Conservation (phyloP, 2,329 filamentous ascomycete species). For the Diaporthe sp. region DNA sequence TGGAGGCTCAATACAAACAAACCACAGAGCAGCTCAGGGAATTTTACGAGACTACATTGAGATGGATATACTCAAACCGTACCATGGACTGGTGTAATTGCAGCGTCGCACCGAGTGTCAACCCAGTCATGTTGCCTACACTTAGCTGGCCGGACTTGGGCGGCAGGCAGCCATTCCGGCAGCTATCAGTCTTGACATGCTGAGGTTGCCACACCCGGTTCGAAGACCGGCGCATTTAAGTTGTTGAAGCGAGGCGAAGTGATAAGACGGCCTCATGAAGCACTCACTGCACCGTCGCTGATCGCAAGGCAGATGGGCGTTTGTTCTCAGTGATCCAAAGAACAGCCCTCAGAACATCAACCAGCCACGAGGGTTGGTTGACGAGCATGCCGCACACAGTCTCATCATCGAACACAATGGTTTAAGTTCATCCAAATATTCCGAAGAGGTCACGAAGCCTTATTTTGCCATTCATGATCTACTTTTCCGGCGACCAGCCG, state of each 20-base stretch:
- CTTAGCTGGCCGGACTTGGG: background rate
- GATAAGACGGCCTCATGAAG: background rate
- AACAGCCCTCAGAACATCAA: background rate
- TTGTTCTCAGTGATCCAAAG: background rate
- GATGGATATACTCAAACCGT: background rate
- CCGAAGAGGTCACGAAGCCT: constrained; percentile 31
- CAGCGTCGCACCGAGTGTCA: background rate
- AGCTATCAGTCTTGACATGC: background rate
- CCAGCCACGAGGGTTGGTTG: too few species aligned
- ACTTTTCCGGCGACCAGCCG: constrained; percentile 31
- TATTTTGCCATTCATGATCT: constrained; percentile 32
- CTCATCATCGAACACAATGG: background rate
- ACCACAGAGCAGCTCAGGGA: background rate
- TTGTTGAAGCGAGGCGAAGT: too few species aligned
- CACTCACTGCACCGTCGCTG: background rate
- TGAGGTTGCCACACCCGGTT: too few species aligned
- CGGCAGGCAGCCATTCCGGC: background rate
- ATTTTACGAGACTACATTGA: too few species aligned
- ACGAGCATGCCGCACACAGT: background rate
- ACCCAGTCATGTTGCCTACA: background rate
- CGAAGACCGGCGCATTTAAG: background rate
- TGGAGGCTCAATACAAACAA: background rate
- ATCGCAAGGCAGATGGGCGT: background rate
- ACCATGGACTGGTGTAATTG: background rate
- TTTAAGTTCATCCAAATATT: background rate